Conservation (phyloP, 2,329 filamentous ascomycete species). For the Apiospora saccharicola region DNA sequence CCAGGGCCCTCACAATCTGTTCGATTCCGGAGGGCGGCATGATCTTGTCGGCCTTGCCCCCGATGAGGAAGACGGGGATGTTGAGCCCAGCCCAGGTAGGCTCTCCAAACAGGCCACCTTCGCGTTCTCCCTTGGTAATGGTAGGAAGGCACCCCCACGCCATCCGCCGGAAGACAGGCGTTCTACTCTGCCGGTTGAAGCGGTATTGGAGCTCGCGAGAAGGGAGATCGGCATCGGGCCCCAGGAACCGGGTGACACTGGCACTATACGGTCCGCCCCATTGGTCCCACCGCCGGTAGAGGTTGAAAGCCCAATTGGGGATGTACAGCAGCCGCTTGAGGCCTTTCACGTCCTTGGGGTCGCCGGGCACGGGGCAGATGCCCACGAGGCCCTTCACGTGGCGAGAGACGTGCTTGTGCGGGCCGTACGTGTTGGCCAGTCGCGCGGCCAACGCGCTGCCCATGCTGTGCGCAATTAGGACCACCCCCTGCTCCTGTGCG, state of each 20-base stretch:
- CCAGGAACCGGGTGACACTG: conserved; percentile 82
- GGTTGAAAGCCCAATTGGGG: conserved; percentile 75
- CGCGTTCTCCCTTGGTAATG: conserved; percentile 59
- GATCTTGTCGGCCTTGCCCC: conserved; percentile 77
- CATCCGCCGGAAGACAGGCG: conserved; percentile 84
- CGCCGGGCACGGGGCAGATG: conserved; percentile 78
- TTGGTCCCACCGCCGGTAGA: conserved; percentile 80
- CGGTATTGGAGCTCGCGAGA: conserved; percentile 72
- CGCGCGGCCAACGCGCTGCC: conserved; percentile 81
- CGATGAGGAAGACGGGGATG: conserved; percentile 80
- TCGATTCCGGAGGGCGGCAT: conserved; percentile 76
- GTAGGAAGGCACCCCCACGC: conserved; percentile 73
- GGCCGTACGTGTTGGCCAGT: conserved; percentile 62
- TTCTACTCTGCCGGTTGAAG: conserved; percentile 85
- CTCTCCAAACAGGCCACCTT: conserved; percentile 72
- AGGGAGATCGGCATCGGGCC: conserved; percentile 68
- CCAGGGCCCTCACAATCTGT: conserved; percentile 64
- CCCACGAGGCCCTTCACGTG: conserved; percentile 79
- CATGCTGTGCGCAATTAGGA: conserved; percentile 90
- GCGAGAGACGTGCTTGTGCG: conserved; percentile 62
- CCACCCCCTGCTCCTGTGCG: conserved; percentile 77
- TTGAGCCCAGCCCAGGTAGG: conserved; percentile 76
- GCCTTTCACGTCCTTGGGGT: conserved; percentile 58
- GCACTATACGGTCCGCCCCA: conserved; percentile 79
- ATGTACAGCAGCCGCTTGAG: conserved; percentile 69